Evolutionary conservation across 2,329 filamentous ascomycete genomes (phyloP), one percentile per base, ranked within the genome.

Genomic region (Alternaria panax): DNA sequence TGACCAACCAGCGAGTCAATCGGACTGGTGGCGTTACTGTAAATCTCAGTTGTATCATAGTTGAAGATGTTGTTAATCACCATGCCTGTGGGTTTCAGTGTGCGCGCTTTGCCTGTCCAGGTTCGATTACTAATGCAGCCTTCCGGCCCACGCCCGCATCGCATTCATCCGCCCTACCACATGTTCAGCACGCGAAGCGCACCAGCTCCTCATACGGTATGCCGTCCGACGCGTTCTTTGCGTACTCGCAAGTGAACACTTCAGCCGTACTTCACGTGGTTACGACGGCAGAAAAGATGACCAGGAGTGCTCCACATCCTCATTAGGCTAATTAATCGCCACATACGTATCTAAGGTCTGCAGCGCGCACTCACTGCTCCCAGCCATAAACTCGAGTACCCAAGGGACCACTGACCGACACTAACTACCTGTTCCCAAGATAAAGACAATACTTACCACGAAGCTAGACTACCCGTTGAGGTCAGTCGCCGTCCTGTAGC

Each of bases 271-370:
- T 50, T 65, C 54, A 58, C 57, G 57, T 61, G 60, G 48, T 50
- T 25, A 45, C 27, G 51, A 56, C 62, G 57, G 57, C 57, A 60
- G 53, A 60, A 57, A 57, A 47, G 47, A 51, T 60, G 41, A 32
- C 56, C 36, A 59, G 28, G 41, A 46, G 30, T 51, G 36, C 55
- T 61, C 55, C 53, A 58, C 55, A 53, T 58, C 48, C 60, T 72
- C 47, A 75, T 75, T 76, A 76, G 73, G 67, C 74, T 75, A 75
- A 75, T 75, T 40, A 60, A 60, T 50, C 47, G 22, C 36, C 51
- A 36, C 53, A 30, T 57, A 52, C 41, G 52, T 57, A 59, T 30
- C 50, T 48, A 48, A 28, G 22, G 27, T 34, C 53, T 47, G 47
- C 47, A n/a, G 7, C 32, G 40, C 57, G 45, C 57, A 38, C 57